These are phyloP conservation scores for Azolla pinnata DNA, from an alignment of 75 land plant species.

Conservation along the genomic window DNA sequence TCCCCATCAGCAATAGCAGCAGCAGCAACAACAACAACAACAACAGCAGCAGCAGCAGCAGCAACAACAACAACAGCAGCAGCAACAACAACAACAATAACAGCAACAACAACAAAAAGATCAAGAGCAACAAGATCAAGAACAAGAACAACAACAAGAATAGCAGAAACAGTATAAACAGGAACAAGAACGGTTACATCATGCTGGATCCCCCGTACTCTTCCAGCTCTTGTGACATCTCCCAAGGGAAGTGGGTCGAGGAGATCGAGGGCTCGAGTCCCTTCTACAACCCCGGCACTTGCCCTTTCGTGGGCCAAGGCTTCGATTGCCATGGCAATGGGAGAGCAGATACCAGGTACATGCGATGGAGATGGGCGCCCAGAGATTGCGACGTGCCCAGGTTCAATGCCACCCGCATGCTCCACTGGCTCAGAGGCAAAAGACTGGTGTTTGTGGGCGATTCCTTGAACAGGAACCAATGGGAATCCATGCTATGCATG, in stretches of 20 bases:
- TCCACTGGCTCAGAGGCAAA: constrained; percentile 55
- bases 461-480: constrained; percentile 78
- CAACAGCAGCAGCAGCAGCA: no score
- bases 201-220: no score
- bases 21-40: no score
- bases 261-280: constrained; percentile 63
- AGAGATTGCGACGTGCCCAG: constrained; percentile 56
- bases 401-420: constrained; percentile 54
- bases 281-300: constrained; percentile 49
- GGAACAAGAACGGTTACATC: no score
- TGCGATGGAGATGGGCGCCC: constrained; percentile 63
- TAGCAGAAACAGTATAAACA: background rate
- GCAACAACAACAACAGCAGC: no score
- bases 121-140: background rate
- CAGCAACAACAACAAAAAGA: background rate
- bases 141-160: background rate
- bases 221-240: constrained; percentile 38
- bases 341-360: constrained; percentile 49
- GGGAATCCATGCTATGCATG: constrained; percentile 77
- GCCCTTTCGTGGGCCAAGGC: constrained; percentile 58
- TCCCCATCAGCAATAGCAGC: no score
- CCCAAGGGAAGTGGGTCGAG: constrained; percentile 65
- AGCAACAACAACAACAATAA: background rate
- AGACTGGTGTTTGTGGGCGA: constrained; percentile 75
- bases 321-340: constrained; percentile 59